phyloP scores from a whole-genome alignment of 495 filamentous ascomycete species.

The Niebla homalea region DNA sequence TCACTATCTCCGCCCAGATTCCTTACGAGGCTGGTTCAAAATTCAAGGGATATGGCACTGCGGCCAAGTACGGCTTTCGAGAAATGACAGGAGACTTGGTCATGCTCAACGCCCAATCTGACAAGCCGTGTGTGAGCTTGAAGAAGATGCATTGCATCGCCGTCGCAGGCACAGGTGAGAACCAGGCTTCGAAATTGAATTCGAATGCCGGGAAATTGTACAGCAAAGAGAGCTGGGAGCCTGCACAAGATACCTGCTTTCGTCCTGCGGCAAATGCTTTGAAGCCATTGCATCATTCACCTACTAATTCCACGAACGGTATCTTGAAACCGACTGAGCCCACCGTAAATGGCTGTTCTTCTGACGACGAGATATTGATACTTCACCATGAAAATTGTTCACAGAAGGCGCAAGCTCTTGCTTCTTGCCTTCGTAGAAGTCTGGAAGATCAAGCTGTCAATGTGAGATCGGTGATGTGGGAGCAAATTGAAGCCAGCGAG shows the following conservation, averaged over 20 bases:
- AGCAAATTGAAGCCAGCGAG: no score
- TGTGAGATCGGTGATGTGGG: no score
- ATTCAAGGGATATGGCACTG: slow-evolving; percentile 9
- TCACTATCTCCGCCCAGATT: slow-evolving; percentile 10
- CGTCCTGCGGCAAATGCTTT: not conserved
- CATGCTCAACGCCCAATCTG: slow-evolving; percentile 5
- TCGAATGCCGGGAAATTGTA: not conserved
- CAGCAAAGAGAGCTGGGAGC: slow-evolving; percentile 5
- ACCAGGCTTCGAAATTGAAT: not conserved
- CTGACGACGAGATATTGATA: no score
- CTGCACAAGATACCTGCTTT: not conserved
- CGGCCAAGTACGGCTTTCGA: slow-evolving; percentile 11
- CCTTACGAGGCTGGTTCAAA: slow-evolving; percentile 1
- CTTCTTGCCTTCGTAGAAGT: no score
- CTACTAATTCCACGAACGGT: not conserved
- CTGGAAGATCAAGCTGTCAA: no score
- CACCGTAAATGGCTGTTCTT: no score
- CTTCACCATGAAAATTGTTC: no score
- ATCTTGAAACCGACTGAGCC: no score
- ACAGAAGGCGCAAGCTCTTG: no score
- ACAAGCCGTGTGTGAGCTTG: slow-evolving; percentile 1
- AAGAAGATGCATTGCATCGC: slow-evolving; percentile 5
- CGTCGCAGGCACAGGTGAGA: slow-evolving; percentile 1
- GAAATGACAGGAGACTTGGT: slow-evolving; percentile 8
- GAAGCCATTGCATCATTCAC: not conserved